Evolutionary conservation across 2,329 filamentous ascomycete genomes (phyloP), one percentile per base, ranked within the genome.

Genomic region (Leptodontidium sp.): DNA sequence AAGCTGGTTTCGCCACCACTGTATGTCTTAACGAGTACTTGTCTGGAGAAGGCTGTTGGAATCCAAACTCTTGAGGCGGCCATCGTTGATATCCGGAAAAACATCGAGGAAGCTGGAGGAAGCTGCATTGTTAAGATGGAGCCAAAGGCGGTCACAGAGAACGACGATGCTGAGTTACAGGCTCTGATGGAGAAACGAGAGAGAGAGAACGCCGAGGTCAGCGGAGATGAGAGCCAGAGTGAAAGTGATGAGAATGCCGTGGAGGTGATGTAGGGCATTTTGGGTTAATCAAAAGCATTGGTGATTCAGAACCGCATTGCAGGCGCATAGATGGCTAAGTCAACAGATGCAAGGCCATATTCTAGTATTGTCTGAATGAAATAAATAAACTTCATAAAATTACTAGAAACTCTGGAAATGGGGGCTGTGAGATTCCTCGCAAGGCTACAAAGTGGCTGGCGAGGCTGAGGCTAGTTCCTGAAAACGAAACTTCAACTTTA

Each of bases 151-250:
- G 96, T 99, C 71, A 99, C 96, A 1, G 97, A 98, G 87, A 97
- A 94, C 81, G 97, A 99, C 78, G 96, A 99, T 79, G 96, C 95
- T 32, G 94, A 98, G 82, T 86, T 99, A 74, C 94, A 98, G 81
- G 96, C 95, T 64, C 88, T 99, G 73, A 99, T 99, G 96, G 96
- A 98, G 87, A 98, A 98, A 90, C 91, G 93, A 74, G 96, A 97
- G 86, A 91, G 93, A 74, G 95, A 98, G 88, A 99, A 99, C 83
- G 93, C 93, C 80, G 93, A 99, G 81, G 93, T 99, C 78, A 97
- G 94, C 81, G 96, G 96, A 78, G 97, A 99, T 80, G 96, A 99
- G 86, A 96, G 94, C 80, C 87, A 93, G 81, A 97, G 93, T 79
- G 95, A 97, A 82, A 97, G 93, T 79, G 96, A 98, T 79, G 96